A percentile compares a stretch with the other conserved stretches of the same genome.
These are phyloP conservation scores for Brassica cretica DNA, from an alignment of 345 rosid genomes.

Conservation along the genomic window DNA sequence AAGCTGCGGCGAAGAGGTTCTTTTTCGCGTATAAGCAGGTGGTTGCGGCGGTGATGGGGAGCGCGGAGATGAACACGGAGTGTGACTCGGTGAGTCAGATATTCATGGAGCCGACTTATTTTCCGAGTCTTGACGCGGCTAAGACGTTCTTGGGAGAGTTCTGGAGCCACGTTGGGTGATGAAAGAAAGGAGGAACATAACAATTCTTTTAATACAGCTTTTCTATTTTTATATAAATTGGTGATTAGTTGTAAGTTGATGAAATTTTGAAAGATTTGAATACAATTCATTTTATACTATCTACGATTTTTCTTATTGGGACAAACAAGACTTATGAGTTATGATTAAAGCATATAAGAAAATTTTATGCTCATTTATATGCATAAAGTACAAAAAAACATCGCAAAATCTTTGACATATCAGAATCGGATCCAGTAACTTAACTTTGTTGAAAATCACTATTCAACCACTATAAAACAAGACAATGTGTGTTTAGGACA, in stretches of 20 bases:
- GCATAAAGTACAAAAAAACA: background rate
- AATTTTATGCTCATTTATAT: background rate
- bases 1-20: slow-evolving; percentile 79
- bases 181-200: background rate
- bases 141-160: slow-evolving; percentile 86
- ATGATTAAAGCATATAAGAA: background rate
- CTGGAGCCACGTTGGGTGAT: slow-evolving; percentile 51
- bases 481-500: background rate
- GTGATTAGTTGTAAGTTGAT: slow-evolving; percentile 19
- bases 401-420: background rate
- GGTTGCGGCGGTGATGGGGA: slow-evolving; percentile 77
- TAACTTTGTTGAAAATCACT: background rate
- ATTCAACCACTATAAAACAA: background rate
- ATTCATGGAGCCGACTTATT: slow-evolving; percentile 85
- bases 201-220: background rate
- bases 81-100: slow-evolving; percentile 77
- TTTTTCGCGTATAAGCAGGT: slow-evolving; percentile 74
- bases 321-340: background rate
- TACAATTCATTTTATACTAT: slow-evolving; percentile 26
- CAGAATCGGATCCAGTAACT: background rate
- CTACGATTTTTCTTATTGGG: background rate
- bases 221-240: slow-evolving; percentile 14
- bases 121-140: slow-evolving; percentile 93
- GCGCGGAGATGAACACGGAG: slow-evolving; percentile 37
- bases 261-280: slow-evolving; percentile 35